phyloP scores from a whole-genome alignment of 768 basidiomycete genomes.

The Ephemerocybe angulata region DNA sequence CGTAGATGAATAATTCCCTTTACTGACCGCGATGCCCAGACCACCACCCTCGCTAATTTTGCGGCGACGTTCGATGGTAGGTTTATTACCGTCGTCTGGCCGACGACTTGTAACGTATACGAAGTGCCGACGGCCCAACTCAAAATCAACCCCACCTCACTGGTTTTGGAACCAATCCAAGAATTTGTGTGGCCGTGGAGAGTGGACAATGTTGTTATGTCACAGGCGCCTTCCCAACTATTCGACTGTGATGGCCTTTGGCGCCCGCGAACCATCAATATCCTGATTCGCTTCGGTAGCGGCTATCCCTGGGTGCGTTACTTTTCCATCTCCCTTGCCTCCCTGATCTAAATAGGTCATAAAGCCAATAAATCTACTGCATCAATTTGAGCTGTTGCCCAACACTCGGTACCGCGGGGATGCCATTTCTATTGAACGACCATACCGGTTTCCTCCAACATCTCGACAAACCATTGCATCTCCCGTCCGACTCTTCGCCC shows the following conservation, averaged over 20 bases:
- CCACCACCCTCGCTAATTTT: no score
- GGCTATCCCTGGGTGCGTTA: slow-evolving; percentile 51
- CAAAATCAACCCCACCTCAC: neutral
- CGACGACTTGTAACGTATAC: slow-evolving; percentile 42
- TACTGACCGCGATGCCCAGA: no score
- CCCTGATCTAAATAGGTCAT: neutral
- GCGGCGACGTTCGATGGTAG: slow-evolving; percentile 40
- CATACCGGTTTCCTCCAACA: slow-evolving; percentile 40
- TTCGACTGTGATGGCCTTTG: slow-evolving; percentile 15
- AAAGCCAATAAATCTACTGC: slow-evolving; percentile 63
- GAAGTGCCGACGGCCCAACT: slow-evolving; percentile 25
- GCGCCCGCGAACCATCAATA: slow-evolving; percentile 34
- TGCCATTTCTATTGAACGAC: slow-evolving; percentile 14
- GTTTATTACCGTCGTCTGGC: slow-evolving; percentile 45
- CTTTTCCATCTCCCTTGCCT: neutral
- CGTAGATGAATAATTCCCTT: no score
- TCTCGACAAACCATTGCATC: slow-evolving; percentile 42
- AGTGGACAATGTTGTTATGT: slow-evolving; percentile 45
- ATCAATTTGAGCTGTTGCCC: slow-evolving; percentile 52
- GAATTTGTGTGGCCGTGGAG: slow-evolving; percentile 51
- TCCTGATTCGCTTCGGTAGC: slow-evolving; percentile 59
- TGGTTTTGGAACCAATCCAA: slow-evolving; percentile 40
- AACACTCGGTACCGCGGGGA: slow-evolving; percentile 26
- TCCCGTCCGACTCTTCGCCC: slow-evolving; percentile 55
- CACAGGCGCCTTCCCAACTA: slow-evolving; percentile 31